Evolutionary conservation across 2,329 filamentous ascomycete genomes (phyloP).

Genomic region (Thermothelomyces thermophilus): DNA sequence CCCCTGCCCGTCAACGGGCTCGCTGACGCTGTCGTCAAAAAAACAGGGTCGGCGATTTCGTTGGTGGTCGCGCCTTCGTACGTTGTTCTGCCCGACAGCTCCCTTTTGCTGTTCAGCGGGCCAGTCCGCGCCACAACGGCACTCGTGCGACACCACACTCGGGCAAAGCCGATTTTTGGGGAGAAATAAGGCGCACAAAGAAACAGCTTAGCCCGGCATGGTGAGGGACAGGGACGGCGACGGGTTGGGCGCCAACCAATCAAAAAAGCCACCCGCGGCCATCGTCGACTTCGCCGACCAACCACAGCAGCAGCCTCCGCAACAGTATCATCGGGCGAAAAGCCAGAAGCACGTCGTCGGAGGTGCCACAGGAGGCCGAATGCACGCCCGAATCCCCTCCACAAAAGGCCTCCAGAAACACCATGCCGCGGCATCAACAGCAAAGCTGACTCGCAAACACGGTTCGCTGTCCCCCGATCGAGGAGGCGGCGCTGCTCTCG

Average conservation of each 20-base stretch:
- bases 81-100: neutral
- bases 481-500: constrained; percentile 27
- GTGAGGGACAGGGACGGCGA: constrained; percentile 34
- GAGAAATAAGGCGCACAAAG: constrained; percentile 15
- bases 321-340: constrained; percentile 30
- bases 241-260: constrained; percentile 46
- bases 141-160: neutral
- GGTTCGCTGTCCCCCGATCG: constrained; percentile 39
- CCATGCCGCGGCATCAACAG: constrained; percentile 27
- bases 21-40: neutral
- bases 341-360: constrained; percentile 40
- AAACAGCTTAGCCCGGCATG: constrained; percentile 16
- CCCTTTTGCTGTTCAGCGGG: neutral
- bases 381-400: constrained; percentile 47
- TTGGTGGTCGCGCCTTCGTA: neutral
- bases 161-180: constrained; percentile 2
- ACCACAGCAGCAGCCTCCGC: constrained; percentile 29
- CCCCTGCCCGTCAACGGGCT: neutral
- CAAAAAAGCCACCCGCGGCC: constrained; percentile 40
- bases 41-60: neutral
- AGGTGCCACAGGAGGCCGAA: constrained; percentile 31
- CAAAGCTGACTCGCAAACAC: constrained; percentile 35
- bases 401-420: constrained; percentile 46
- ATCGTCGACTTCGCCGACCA: constrained; percentile 25
- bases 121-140: neutral